A percentile compares a stretch with the other conserved stretches of the same genome.
These are phyloP conservation scores for Backusella parvicylindrica DNA, from an alignment of 192 early-diverging fungal species.

Conservation along the genomic window DNA sequence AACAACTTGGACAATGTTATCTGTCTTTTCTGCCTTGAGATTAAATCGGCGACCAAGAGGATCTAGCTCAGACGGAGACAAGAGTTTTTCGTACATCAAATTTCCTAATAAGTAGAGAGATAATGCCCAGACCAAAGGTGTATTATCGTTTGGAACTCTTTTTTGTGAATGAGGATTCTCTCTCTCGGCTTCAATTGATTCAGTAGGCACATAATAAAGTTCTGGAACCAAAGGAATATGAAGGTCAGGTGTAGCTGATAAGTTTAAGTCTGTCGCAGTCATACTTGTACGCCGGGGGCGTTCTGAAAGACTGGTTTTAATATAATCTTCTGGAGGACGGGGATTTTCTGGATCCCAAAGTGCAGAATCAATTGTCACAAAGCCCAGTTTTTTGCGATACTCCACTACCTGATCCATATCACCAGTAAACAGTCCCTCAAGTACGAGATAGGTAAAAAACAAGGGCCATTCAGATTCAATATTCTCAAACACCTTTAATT, in stretches of 20 bases:
- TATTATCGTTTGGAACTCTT: constrained; percentile 79
- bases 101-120: constrained; percentile 73
- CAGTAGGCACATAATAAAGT: constrained; percentile 74
- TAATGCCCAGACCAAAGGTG: constrained; percentile 87
- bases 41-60: constrained; percentile 73
- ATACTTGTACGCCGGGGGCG: too few relatives aligned
- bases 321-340: neutral
- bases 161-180: constrained; percentile 62
- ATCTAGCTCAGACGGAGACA: constrained; percentile 76
- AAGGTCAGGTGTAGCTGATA: neutral
- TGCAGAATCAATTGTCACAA: constrained; percentile 66
- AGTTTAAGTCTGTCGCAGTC: constrained; percentile 12
- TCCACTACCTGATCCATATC: constrained; percentile 62
- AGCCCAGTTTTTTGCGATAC: constrained; percentile 62
- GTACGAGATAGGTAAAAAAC: constrained; percentile 83
- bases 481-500: constrained; percentile 77
- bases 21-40: constrained; percentile 42
- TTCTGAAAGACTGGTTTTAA: neutral
- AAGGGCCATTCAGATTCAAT: constrained; percentile 89
- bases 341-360: constrained; percentile 28
- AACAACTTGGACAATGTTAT: constrained; percentile 74
- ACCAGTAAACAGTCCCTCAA: constrained; percentile 73
- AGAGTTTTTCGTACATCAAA: constrained; percentile 69
- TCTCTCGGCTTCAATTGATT: constrained; percentile 66
- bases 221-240: constrained; percentile 59